phyloP scores from a whole-genome alignment of 257 asterid species.

The Salvia rosmarinus region DNA sequence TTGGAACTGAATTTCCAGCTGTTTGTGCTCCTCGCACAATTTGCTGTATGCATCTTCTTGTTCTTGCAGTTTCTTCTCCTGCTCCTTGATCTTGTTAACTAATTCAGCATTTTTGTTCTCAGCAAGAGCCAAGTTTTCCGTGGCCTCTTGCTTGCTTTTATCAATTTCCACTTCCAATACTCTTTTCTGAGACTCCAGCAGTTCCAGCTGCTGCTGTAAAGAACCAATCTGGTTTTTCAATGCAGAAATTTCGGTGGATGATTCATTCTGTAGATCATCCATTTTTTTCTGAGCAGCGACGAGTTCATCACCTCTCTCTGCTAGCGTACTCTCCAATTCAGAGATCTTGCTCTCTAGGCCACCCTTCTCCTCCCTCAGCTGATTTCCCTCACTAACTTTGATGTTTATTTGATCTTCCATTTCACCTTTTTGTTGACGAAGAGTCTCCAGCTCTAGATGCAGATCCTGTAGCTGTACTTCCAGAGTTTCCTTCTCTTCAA shows the following conservation, averaged over 20 bases:
- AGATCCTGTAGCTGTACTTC: conserved; percentile 40
- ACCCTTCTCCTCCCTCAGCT: conserved; percentile 57
- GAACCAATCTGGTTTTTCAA: conserved; percentile 47
- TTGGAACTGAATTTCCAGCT: conserved; percentile 46
- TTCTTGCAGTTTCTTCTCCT: conserved; percentile 55
- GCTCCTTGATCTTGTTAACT: conserved; percentile 50
- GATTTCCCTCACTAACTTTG: conserved; percentile 39
- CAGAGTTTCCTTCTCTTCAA: conserved; percentile 45
- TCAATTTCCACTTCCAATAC: conserved; percentile 52
- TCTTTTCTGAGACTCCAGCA: conserved; percentile 55
- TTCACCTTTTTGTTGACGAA: conserved; percentile 37
- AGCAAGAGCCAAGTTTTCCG: conserved; percentile 45
- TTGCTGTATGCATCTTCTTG: conserved; percentile 52
- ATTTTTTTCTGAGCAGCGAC: conserved; percentile 44
- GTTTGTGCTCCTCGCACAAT: conserved; percentile 55
- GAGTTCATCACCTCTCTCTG: conserved; percentile 51
- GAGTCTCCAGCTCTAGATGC: conserved; percentile 45
- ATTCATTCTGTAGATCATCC: conserved; percentile 55
- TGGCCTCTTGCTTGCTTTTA: conserved; percentile 53
- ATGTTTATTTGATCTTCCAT: conserved; percentile 45
- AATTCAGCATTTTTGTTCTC: conserved; percentile 53
- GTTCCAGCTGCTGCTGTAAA: conserved; percentile 52
- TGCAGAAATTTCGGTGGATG: conserved; percentile 45
- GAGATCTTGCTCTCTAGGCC: conserved; percentile 40
- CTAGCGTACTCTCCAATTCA: conserved; percentile 50